These are phyloP conservation scores for Mucor saturninus DNA, from an alignment of 371 early-diverging fungal genomes.

Conservation along the genomic window DNA sequence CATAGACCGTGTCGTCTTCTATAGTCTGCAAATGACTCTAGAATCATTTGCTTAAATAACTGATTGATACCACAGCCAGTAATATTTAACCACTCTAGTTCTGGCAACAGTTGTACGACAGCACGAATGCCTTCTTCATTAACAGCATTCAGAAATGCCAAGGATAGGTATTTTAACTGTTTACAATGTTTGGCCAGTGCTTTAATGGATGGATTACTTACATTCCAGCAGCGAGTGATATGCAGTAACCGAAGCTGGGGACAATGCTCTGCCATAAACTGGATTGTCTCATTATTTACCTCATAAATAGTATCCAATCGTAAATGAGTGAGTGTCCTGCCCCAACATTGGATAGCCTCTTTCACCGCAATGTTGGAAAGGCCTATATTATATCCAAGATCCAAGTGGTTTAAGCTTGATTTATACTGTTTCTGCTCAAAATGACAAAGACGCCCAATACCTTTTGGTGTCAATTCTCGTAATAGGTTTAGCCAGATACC, in stretches of 20 bases:
- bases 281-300: slow-evolving; percentile 30
- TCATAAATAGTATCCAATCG: slow-evolving; percentile 42
- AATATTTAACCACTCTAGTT: slow-evolving; percentile 41
- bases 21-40: slow-evolving; percentile 28
- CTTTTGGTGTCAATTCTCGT: slow-evolving; percentile 8
- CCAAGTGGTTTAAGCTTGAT: slow-evolving; percentile 15
- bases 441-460: slow-evolving; percentile 1
- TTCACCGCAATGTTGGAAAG: slow-evolving; percentile 14
- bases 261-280: slow-evolving; percentile 31
- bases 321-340: slow-evolving; percentile 31
- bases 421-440: neutral
- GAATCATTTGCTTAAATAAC: slow-evolving; percentile 33
- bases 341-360: slow-evolving; percentile 20
- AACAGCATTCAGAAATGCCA: slow-evolving; percentile 34
- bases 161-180: slow-evolving; percentile 34
- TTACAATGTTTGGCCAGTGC: slow-evolving; percentile 24
- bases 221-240: slow-evolving; percentile 47
- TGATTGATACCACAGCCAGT: slow-evolving; percentile 44
- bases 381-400: slow-evolving; percentile 21
- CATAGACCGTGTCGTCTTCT: slow-evolving; percentile 25
- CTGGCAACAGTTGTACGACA: slow-evolving; percentile 19
- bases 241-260: slow-evolving; percentile 38
- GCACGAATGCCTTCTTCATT: slow-evolving; percentile 35
- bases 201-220: slow-evolving; percentile 29
- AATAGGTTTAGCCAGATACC: slow-evolving; percentile 31